Base-by-base conservation (phyloP, 2,329 filamentous ascomycete genomes). In the Pseudogymnoascus sp. region DNA sequence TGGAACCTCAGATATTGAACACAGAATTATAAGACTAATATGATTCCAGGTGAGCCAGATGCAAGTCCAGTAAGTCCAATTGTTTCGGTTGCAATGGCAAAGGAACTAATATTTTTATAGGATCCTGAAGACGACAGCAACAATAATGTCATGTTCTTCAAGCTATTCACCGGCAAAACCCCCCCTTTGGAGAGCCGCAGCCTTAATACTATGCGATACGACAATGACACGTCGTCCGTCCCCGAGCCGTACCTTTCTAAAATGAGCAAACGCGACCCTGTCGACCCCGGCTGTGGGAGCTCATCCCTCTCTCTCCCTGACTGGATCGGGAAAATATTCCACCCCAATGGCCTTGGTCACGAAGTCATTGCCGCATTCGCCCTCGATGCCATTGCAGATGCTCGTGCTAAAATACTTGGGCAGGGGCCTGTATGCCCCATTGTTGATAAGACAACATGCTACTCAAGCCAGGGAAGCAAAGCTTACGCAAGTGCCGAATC, bases 71-170 rank as follows among this genome's bases (percentile, higher is more conserved):
- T 56, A 56, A 56, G 50, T 56, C 2, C 14, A 56, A 11, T 8
- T 14, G 21, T 14, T 14, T 1, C 11, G 31, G 10, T 31, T 16
- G 1, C 1, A 50, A 34, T 34, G 16, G 2, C 10, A 36, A 56
- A 56, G 1, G 4, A 5, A 7, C 50, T 56, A 21, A 56, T n/a
- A 21, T 5, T 36, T 5, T 5, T 18, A 2, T 21, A 56, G 6
- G n/a, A 50, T 46, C 66, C 60, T 60, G 73, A 73, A 6, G 74
- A 76, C 62, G 61, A 65, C 1, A 62, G 68, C 1, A 71, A 74
- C 63, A 67, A 67, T 1, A 67, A 75, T 18, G 61, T 75, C 64
- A 70, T 71, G 12, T 76, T 76, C 64, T 68, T 76, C 69, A 75
- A 75, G 66, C 66, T 63, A 21, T 65, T 70, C 64, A 72, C 66